A percentile compares a stretch with the other conserved stretches of the same genome.
Conservation (phyloP, 139 green algal genomes). For the Choricystis sp. region DNA sequence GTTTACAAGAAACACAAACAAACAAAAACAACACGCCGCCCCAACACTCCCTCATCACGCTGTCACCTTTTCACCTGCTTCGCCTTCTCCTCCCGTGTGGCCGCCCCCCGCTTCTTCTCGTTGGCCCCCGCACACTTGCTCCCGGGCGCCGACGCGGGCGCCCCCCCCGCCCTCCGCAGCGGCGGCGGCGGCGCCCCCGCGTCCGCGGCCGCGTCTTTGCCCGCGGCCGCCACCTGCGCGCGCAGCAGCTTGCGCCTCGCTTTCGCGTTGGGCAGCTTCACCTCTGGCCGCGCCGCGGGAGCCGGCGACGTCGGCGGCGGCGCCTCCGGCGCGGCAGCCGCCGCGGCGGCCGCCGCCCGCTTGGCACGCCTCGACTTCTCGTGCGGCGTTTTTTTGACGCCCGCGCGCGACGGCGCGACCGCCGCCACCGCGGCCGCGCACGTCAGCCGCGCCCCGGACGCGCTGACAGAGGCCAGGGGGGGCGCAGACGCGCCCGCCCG, state of each 20-base stretch:
- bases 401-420: no score
- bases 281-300: no score
- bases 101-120: slow-evolving; percentile 1
- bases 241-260: slow-evolving; percentile 4
- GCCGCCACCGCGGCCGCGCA: slow-evolving; percentile 7
- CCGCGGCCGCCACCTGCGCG: not conserved
- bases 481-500: not conserved
- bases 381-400: not conserved
- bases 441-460: slow-evolving; percentile 14
- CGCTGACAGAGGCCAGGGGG: slow-evolving; percentile 6
- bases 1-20: no score
- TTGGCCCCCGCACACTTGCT: not conserved
- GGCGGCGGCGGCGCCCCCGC: not conserved
- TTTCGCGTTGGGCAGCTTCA: not conserved
- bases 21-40: no score
- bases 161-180: not conserved
- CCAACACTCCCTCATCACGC: no score
- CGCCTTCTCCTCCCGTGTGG: not conserved
- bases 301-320: no score
- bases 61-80: not conserved
- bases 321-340: no score
- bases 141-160: not conserved
- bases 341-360: no score
- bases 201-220: not conserved
- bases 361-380: not conserved